Evolutionary conservation across 108 stramenopile species (phyloP), one percentile per base, ranked within the genome.

Genomic region (Pseudonitzschia delicatissima): DNA sequence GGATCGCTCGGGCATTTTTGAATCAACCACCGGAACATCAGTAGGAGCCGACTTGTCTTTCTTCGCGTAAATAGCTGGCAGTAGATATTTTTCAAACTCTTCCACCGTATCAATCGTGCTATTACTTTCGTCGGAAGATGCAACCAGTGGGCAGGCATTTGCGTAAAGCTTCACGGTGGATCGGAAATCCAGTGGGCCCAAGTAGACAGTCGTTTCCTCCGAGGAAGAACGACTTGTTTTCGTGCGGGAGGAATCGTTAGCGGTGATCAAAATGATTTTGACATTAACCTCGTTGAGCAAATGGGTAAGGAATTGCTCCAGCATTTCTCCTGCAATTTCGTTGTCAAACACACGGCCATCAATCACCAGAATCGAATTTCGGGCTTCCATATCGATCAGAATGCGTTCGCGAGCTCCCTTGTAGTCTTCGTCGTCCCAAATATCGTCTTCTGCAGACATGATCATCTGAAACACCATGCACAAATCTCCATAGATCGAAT

Each of bases 381-480:
- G 33, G 28, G 64, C 74, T 29, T 64, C 49, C 33, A 76, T 44
- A 26, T 67, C 68, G 26, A 59, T 8, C 29, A 67, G 34, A 39
- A 69, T 67, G 35, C 74, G 62, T 36, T 69, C 68, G 5, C 74
- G 50, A 32, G 39, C 36, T 45, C 64, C 63, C 2, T 53, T 50
- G 45, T 62, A 76, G 11, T 59, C 44, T 7, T 68, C 62, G 47
- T 76, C 74, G 18, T 76, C 68, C 68, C 74, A 76, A 35, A 69
- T 57, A 35, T 64, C 63, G 23, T 69, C 68, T 49, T 68, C 67
- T 0, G 68, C 66, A 42, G 68, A 47, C 3, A 69, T 21, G 25
- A 62, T 60, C 48, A 62, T 25, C 35, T 64, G 48, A 29, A 76
- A 47, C 3, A 76, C 42, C 29, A 48, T 42, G 42, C 53, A 63